A percentile compares a stretch with the other conserved stretches of the same genome.
phyloP scores from a whole-genome alignment of 768 basidiomycete species.

The Auriscalpium vulgare region DNA sequence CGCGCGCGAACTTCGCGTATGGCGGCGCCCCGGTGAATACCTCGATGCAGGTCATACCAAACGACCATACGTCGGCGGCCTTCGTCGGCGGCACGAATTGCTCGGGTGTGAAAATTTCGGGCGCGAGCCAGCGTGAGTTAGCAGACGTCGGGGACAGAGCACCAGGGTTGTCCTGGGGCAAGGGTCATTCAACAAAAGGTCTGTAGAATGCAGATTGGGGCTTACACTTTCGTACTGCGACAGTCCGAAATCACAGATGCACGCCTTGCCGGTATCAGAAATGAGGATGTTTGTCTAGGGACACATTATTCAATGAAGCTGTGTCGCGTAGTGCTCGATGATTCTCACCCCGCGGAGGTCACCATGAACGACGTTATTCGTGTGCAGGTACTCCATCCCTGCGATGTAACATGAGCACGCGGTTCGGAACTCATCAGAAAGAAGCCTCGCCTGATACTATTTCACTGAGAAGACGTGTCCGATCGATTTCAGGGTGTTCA shows the following conservation, averaged over 20 bases:
- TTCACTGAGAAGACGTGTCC: conserved; percentile 30
- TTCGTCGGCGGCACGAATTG: conserved; percentile 13
- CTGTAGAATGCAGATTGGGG: background rate
- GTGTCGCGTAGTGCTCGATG: background rate
- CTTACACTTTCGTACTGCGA: conserved; percentile 19
- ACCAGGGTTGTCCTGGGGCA: background rate
- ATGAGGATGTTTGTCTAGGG: conserved; percentile 38
- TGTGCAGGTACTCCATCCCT: conserved; percentile 12
- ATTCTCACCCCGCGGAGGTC: conserved; percentile 17
- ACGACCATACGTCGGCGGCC: conserved; percentile 41
- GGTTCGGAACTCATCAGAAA: background rate
- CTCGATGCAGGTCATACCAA: conserved; percentile 41
- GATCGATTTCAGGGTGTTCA: conserved; percentile 24
- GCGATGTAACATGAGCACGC: background rate
- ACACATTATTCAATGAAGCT: background rate
- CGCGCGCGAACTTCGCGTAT: conserved; percentile 25
- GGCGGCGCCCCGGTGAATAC: conserved; percentile 36
- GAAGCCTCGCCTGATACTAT: conserved; percentile 27
- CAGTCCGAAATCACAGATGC: conserved; percentile 39
- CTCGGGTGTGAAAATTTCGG: conserved; percentile 6
- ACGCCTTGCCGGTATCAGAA: conserved; percentile 28
- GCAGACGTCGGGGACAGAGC: background rate
- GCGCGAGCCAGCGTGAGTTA: conserved; percentile 9
- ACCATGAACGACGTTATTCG: conserved; percentile 12
- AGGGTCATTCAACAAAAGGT: background rate